phyloP scores from a whole-genome alignment of 805 yeast genomes.

The Teunomyces kruisii region DNA sequence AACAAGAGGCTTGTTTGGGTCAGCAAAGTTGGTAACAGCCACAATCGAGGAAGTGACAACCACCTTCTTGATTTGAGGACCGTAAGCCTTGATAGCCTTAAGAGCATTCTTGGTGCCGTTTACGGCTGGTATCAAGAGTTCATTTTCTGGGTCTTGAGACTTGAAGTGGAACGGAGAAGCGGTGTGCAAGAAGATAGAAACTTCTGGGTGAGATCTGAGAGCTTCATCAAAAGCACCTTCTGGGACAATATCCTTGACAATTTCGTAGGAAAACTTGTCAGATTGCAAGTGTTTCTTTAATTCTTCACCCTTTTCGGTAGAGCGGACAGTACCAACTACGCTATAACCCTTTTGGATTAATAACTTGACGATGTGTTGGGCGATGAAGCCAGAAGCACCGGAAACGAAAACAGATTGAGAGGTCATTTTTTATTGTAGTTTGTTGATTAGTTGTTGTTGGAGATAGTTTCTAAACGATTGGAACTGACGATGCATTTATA shows the following conservation, averaged over 20 bases:
- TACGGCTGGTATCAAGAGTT: slow-evolving; percentile 55
- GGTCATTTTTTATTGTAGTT: neutral
- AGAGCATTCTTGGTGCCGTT: slow-evolving; percentile 52
- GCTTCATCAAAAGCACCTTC: slow-evolving; percentile 49
- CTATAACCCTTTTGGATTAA: slow-evolving; percentile 33
- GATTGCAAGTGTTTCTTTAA: slow-evolving; percentile 11
- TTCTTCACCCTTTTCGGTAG: slow-evolving; percentile 20
- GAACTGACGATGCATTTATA: no score
- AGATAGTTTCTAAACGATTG: neutral
- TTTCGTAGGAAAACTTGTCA: slow-evolving; percentile 23
- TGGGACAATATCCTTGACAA: slow-evolving; percentile 31
- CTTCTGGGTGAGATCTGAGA: slow-evolving; percentile 39
- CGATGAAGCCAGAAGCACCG: slow-evolving; percentile 36
- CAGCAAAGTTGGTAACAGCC: neutral
- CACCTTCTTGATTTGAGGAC: slow-evolving; percentile 46
- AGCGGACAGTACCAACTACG: slow-evolving; percentile 54
- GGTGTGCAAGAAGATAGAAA: slow-evolving; percentile 47
- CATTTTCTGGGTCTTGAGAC: slow-evolving; percentile 45
- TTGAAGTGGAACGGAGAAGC: slow-evolving; percentile 51
- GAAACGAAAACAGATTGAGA: slow-evolving; percentile 21
- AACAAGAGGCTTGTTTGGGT: neutral
- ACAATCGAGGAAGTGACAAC: slow-evolving; percentile 58
- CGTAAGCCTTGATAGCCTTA: slow-evolving; percentile 41
- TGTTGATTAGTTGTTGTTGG: neutral
- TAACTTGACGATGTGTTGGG: slow-evolving; percentile 22